Percentiles rank a stretch among this genome's conserved stretches.
These are phyloP conservation scores for Halophytophthora polymorphica DNA, from an alignment of 352 stramenopile species.

Conservation along the genomic window DNA sequence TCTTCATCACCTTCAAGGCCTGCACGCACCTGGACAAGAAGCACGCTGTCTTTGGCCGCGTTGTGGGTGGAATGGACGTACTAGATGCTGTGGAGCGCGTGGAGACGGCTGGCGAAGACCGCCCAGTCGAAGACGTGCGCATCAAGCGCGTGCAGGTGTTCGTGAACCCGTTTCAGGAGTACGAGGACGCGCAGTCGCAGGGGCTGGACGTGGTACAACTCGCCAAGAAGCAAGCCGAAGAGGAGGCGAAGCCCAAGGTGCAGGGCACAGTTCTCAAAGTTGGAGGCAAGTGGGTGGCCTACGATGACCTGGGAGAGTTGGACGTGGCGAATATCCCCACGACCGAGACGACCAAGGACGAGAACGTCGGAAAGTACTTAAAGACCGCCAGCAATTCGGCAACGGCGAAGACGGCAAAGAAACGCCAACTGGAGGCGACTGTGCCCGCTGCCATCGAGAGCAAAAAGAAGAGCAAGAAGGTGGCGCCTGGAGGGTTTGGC, in stretches of 20 bases:
- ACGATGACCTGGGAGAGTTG: constrained; percentile 61
- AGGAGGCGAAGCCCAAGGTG: constrained; percentile 44
- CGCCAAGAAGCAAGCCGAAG: constrained; percentile 45
- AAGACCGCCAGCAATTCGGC: constrained; percentile 19
- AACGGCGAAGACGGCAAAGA: constrained; percentile 6
- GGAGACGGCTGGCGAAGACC: constrained; percentile 73
- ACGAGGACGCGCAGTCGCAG: constrained; percentile 54
- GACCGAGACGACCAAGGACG: constrained; percentile 37
- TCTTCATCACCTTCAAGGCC: constrained; percentile 98
- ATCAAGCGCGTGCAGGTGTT: constrained; percentile 83
- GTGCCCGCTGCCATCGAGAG: constrained; percentile 60
- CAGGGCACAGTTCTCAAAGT: constrained; percentile 81
- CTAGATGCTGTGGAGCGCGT: constrained; percentile 81
- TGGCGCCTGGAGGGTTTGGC: constrained; percentile 54
- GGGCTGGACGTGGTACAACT: constrained; percentile 57
- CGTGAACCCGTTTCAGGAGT: constrained; percentile 88
- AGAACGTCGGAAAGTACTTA: constrained; percentile 73
- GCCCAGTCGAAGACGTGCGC: constrained; percentile 76
- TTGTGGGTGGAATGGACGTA: constrained; percentile 90
- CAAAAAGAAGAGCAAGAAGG: constrained; percentile 68
- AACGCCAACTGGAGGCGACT: constrained; percentile 21
- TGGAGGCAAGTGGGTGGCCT: constrained; percentile 73
- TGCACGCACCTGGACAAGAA: constrained; percentile 98
- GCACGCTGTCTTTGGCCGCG: constrained; percentile 95
- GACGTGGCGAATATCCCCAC: constrained; percentile 48